Evolutionary conservation across 179 eudicot genomes (phyloP).

Genomic region (Heliamphora ciliata): DNA sequence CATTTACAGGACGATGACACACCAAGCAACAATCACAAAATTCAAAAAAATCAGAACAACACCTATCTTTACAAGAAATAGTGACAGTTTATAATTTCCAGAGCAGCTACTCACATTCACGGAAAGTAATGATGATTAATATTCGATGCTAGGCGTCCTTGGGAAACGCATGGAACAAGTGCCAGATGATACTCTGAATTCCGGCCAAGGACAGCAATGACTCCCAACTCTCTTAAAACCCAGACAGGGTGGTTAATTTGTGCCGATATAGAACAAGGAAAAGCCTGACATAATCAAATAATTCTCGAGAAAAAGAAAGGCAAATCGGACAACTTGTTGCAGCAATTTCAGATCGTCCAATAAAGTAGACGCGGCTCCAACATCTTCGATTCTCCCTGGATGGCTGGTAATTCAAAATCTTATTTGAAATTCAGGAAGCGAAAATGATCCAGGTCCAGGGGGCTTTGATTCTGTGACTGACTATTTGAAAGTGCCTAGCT

Average conservation of each 20-base stretch:
- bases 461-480: not conserved
- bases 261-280: not conserved
- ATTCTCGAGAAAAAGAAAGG: not conserved
- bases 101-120: conserved; percentile 11
- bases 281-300: not conserved
- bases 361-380: conserved; percentile 4
- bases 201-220: not conserved
- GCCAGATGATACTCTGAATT: conserved; percentile 2
- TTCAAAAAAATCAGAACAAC: conserved; percentile 16
- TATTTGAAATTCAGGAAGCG: not conserved
- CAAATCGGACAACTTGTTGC: not conserved
- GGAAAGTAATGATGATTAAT: conserved; percentile 3
- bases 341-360: conserved; percentile 8
- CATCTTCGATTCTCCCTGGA: not conserved
- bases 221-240: not conserved
- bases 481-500: conserved; percentile 22
- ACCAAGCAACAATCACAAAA: conserved; percentile 9
- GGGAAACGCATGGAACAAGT: not conserved
- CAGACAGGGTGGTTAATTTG: not conserved
- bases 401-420: no score
- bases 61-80: conserved; percentile 24
- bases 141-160: not conserved
- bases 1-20: conserved; percentile 17
- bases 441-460: not conserved
- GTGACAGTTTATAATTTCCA: not conserved